Evolutionary conservation across 331 rosid genomes (phyloP), one percentile per base, ranked within the genome.

Genomic region (Ulmus americana): DNA sequence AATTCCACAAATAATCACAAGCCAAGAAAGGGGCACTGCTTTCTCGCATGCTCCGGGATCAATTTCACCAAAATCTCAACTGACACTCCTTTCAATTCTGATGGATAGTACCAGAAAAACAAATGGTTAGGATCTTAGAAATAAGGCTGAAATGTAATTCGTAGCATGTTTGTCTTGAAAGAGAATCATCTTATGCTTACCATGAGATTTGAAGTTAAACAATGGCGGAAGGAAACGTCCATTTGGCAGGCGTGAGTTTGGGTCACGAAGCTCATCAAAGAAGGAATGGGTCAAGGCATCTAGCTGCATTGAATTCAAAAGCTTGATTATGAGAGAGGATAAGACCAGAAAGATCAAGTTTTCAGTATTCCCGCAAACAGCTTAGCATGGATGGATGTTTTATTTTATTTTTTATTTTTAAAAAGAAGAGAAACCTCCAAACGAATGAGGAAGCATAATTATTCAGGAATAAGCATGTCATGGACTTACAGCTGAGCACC

Each of bases 141-240:
- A 2, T 39, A 50, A 43, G 54, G 47, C 11, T 18, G 45, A 64
- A 11, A 11, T 50, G 5, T 53, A 52, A 8, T 55, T 6, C 55
- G 7, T 20, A 4, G 39, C 11, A 39, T 11, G 20, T n/a, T 18
- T 52, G 8, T 64, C 59, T 3, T 38, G 55, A 55, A 61, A 39
- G 44, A 51, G 41, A 0, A 55, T 15, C 5, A 47, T 10, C 15
- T 11, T 6, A 45, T 7, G 52, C 81, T 41, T 82, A 90, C 97
- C 97, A 54, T 86, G 90, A 65, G 90, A 63, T 73, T 85, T 90
- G 28, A 90, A 90, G 80, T 85, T 90, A 75, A 90, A 87, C 20
- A 90, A 76, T 0, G 95, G 95, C 11, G 97, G 97, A 74, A 90
- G 85, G 76, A 81, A 76, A 41, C 97, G 95, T 59, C 97, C 95